Evolutionary conservation across 1,284 basidiomycete genomes (phyloP), one percentile per base, ranked within the genome.

Genomic region (Austropuccinia psidii): DNA sequence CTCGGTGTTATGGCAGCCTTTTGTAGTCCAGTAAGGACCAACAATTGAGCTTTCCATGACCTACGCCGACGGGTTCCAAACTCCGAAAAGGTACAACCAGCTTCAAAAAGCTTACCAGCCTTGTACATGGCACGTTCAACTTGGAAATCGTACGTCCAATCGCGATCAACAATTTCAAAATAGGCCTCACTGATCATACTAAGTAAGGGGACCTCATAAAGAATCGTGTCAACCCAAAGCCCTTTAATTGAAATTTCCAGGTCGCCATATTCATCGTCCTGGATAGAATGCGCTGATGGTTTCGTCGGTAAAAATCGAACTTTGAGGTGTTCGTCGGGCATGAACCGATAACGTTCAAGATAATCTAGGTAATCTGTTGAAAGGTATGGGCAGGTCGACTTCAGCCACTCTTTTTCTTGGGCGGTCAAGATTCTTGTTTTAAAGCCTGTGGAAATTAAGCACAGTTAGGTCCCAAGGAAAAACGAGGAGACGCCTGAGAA

Each of bases 161-260:
- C 87, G 0, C 83, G 89, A 77, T 88, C 87, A 3, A 55, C 1
- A 13, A 66, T 54, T 58, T 79, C 81, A 79, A 90, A 92, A 81
- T 89, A 89, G 31, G 85, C 85, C 82, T 92, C 87, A 81, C 90
- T 90, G 58, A 93, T 83, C 77, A 88, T 89, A 9, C 91, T 88
- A 91, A 97, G 93, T 57, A 97, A 83, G 1, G 92, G 93, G 0
- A 98, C 93, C 82, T 98, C 95, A 87, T 96, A 99, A 21, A 97
- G 82, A 75, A 98, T 97, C 7, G 90, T 87, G 76, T 97, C 92
- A 0, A 83, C 83, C 95, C 96, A 99, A 3, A 85, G 84, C 0
- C 95, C 95, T 35, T 80, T 79, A 11, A 88, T 87, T 73, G 86
- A 85, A 75, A 98, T 88, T 67, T 89, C 86, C 45, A 98, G 83